Percentiles rank a stretch among this genome's conserved stretches.
These are phyloP conservation scores for Populus euphratica DNA, from an alignment of 345 rosid genomes.

Conservation along the genomic window DNA sequence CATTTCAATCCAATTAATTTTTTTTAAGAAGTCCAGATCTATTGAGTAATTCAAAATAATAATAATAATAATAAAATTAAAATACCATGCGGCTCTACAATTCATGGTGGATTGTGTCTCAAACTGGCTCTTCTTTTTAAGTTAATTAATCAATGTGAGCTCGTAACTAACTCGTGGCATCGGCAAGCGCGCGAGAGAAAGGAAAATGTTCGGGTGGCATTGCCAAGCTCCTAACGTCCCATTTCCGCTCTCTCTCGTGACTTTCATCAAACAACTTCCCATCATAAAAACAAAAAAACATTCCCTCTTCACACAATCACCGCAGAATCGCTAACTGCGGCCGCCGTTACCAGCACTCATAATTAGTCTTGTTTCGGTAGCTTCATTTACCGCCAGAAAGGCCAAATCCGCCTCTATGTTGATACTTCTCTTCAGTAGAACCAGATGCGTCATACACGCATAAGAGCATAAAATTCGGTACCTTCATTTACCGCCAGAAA, in stretches of 20 bases:
- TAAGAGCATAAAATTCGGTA: background rate
- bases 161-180: background rate
- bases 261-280: slow-evolving; percentile 70
- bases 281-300: slow-evolving; percentile 17
- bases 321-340: slow-evolving; percentile 11
- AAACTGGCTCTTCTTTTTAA: too few species aligned
- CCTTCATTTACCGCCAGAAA: too few species aligned
- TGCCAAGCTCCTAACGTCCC: slow-evolving; percentile 19
- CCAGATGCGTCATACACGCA: slow-evolving; percentile 46
- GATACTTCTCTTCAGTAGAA: slow-evolving; percentile 79
- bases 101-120: too few species aligned
- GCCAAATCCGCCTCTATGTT: slow-evolving; percentile 63
- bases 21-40: too few species aligned
- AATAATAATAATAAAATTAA: too few species aligned
- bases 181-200: background rate
- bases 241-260: slow-evolving; percentile 38
- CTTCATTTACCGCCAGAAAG: slow-evolving; percentile 49
- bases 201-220: slow-evolving; percentile 29
- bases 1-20: too few species aligned
- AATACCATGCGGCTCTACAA: too few species aligned
- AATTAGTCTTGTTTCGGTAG: slow-evolving; percentile 39
- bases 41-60: too few species aligned
- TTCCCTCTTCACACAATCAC: slow-evolving; percentile 10
- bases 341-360: slow-evolving; percentile 5
- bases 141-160: too few species aligned